Base-by-base conservation (phyloP, 257 asterid species). In the Solanum paucissectum region DNA sequence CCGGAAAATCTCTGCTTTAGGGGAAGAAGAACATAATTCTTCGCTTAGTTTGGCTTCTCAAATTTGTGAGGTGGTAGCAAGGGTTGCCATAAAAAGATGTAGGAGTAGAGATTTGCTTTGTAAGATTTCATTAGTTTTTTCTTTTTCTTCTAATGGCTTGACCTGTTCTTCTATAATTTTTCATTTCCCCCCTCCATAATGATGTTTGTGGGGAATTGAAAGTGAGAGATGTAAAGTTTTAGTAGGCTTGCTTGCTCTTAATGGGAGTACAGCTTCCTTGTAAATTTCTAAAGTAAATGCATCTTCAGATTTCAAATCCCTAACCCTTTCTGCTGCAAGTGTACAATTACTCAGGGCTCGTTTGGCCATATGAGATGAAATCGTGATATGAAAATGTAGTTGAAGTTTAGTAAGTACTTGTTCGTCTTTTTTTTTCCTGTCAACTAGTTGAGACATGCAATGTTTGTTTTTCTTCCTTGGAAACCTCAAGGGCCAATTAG, bases 221-320 rank as follows among this genome's bases (percentile, higher is more conserved):
- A 90, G 89, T 91, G 91, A 93, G 92, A 89, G 93, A 88, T 93
- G 96, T 94, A 92, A 90, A 92, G 90, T 89, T 91, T 77, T 83
- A 88, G 90, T 89, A 74, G 87, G 90, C 66, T 62, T 64, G 90
- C 71, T 88, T 87, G 90, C 91, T 89, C 93, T 89, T 88, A 89
- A 90, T 86, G 88, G 87, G 91, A 88, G 93, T 93, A 55, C 92
- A 90, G 91, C 90, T 90, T 87, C 93, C 91, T 88, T 95, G 98
- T 94, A 94, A 91, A 94, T 92, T 90, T 91, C 89, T 81, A 86
- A 42, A 90, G 87, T 91, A 93, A 91, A 89, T 90, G 86, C 75
- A 60, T 86, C 88, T 93, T 89, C 89, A 87, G 23, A 87, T 83
- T 29, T 82, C 86, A 46, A 32, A 49, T 49, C 32, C 44, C 44